These are phyloP conservation scores for Saturnispora besseyi DNA, from an alignment of 805 yeast species.

Conservation along the genomic window DNA sequence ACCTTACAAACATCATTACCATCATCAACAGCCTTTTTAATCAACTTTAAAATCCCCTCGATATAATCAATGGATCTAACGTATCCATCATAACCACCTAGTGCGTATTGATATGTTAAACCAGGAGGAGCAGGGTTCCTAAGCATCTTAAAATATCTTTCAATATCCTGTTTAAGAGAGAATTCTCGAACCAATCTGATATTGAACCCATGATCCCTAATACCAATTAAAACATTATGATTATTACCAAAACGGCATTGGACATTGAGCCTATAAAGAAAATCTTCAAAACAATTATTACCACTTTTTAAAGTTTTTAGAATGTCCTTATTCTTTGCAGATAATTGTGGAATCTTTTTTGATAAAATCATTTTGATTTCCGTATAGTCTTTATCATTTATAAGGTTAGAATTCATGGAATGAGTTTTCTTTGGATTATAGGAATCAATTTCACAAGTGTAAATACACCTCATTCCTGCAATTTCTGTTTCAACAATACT, in stretches of 20 bases:
- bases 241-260: conserved; percentile 13
- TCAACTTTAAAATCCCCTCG: conserved; percentile 5
- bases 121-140: conserved; percentile 3
- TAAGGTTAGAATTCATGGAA: background rate
- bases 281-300: conserved; percentile 6
- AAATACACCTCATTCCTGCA: conserved; percentile 7
- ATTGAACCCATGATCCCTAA: conserved; percentile 13
- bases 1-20: conserved; percentile 5
- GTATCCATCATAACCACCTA: conserved; percentile 7
- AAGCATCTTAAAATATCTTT: conserved; percentile 8
- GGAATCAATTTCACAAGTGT: conserved; percentile 14
- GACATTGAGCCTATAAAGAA: conserved; percentile 6
- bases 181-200: conserved; percentile 9
- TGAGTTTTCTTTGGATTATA: background rate
- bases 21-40: background rate
- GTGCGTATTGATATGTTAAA: background rate
- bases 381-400: conserved; percentile 7
- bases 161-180: conserved; percentile 7
- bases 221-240: conserved; percentile 11
- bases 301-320: conserved; percentile 8
- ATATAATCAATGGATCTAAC: conserved; percentile 5
- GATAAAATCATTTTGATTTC: conserved; percentile 15
- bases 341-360: conserved; percentile 8
- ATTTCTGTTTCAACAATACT: conserved; percentile 5
- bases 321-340: conserved; percentile 1